Base-by-base conservation (phyloP, 2,329 filamentous ascomycete genomes). In the Fusarium sp. region DNA sequence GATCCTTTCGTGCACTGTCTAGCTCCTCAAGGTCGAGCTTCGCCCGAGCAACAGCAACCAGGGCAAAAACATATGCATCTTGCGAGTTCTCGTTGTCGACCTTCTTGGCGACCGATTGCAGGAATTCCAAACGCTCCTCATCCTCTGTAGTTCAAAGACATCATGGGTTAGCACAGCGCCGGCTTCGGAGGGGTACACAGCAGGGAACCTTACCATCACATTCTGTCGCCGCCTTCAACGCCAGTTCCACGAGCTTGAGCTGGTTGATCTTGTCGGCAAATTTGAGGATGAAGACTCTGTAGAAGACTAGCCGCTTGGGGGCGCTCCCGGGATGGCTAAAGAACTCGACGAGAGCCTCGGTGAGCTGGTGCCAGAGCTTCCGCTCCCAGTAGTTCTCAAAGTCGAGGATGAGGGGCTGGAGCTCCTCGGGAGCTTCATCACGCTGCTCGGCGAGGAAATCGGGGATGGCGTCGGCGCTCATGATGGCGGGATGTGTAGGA, bases 251-350 rank as follows among this genome's bases (percentile, higher is more conserved):
- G 77, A 98, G 92, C 89, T 98, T 98, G 74, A 99, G 89, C 87
- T 98, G 96, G 86, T 98, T 99, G 88, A 99, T 98, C 89, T 97
- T 98, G 83, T 98, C 95, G 76, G 95, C 95, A 82, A 99, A 99
- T 84, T 93, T 97, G 83, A 96, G 91, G 84, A 99, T 93, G 87
- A 99, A 99, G 79, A 91, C 92, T 86, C 97, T 95, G 89, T 97
- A 99, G 84, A 99, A 93, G 69, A 92, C 88, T 86, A 99, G 90
- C 81, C 96, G 93, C 86, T 97, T 95, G 68, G 91, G 88, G 66
- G 91, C 93, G 84, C 95, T 98, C 81, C 92, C 91, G 52, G 93
- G 89, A 78, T 94, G 86, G 80, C 92, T 92, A 87, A 98, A 99
- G 89, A 96, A 98, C 77, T 94, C 90, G 78, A 98, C 88, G 66